Conservation (phyloP, 2,329 filamentous ascomycete species). For the Albifimbria verrucaria region DNA sequence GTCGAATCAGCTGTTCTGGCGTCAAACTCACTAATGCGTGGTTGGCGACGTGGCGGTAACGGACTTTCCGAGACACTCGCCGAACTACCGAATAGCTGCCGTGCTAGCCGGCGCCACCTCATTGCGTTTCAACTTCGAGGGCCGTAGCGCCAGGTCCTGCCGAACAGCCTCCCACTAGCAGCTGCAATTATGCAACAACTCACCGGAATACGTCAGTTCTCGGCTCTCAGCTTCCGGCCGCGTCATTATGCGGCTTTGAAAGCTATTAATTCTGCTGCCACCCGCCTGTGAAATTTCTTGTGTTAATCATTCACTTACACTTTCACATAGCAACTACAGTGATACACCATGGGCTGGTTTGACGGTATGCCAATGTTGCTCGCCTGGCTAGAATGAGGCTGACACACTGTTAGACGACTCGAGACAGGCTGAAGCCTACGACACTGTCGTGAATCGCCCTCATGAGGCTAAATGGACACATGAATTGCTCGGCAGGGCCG, state of each 20-base stretch:
- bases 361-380: neutral
- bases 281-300: neutral
- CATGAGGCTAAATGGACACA: conserved; percentile 29
- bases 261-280: neutral
- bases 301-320: neutral
- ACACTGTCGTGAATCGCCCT: conserved; percentile 17
- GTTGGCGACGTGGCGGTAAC: no score
- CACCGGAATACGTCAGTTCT: no score
- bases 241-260: neutral
- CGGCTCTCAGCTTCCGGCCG: neutral
- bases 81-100: no score
- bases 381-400: neutral
- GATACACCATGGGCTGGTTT: neutral
- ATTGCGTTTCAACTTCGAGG: no score
- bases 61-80: no score
- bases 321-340: neutral
- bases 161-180: no score
- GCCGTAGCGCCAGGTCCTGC: no score
- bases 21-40: no score
- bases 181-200: no score
- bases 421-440: conserved; percentile 18
- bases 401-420: conserved; percentile 17
- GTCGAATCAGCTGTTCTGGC: no score
- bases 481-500: conserved; percentile 26
- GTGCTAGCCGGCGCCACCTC: no score